These are phyloP conservation scores for Extremus antarcticus DNA, from an alignment of 495 filamentous ascomycete genomes.

Conservation along the genomic window DNA sequence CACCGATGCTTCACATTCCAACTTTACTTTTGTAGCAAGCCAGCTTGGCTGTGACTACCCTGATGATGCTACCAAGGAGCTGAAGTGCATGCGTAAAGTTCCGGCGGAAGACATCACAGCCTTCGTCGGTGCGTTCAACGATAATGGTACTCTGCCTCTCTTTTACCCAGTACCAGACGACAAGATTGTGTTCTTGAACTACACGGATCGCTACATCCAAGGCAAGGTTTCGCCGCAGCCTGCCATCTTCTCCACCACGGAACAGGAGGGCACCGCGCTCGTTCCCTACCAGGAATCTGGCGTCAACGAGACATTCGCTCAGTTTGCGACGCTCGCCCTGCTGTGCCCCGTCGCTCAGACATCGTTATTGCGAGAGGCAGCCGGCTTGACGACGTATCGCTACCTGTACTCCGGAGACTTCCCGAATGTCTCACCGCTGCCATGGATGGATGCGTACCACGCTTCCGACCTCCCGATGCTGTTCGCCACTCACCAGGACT, in stretches of 20 bases:
- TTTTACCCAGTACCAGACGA: constrained; percentile 26
- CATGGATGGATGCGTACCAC: constrained; percentile 37
- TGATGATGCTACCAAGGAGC: constrained; percentile 27
- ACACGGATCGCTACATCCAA: constrained; percentile 21
- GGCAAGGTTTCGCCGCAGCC: constrained; percentile 16
- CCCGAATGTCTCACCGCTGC: constrained; percentile 27
- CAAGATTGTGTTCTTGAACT: constrained; percentile 23
- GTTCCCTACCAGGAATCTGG: constrained; percentile 10
- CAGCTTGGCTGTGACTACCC: constrained; percentile 36
- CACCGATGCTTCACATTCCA: constrained; percentile 11
- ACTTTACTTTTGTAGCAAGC: constrained; percentile 37
- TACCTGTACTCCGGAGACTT: constrained; percentile 34
- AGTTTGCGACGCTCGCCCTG: constrained; percentile 3
- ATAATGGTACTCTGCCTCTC: constrained; percentile 12
- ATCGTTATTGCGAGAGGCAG: not conserved
- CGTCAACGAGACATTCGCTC: constrained; percentile 8
- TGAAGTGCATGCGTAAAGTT: constrained; percentile 40
- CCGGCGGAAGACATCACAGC: constrained; percentile 30
- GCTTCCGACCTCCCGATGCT: constrained; percentile 35
- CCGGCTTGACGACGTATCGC: constrained; percentile 25
- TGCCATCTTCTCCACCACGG: constrained; percentile 18
- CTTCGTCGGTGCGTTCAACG: constrained; percentile 24
- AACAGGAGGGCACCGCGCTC: constrained; percentile 19
- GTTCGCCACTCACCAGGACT: constrained; percentile 33
- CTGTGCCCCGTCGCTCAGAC: constrained; percentile 14